phyloP scores from a whole-genome alignment of 2,329 filamentous ascomycete species.

The Penicillium oxalicum region DNA sequence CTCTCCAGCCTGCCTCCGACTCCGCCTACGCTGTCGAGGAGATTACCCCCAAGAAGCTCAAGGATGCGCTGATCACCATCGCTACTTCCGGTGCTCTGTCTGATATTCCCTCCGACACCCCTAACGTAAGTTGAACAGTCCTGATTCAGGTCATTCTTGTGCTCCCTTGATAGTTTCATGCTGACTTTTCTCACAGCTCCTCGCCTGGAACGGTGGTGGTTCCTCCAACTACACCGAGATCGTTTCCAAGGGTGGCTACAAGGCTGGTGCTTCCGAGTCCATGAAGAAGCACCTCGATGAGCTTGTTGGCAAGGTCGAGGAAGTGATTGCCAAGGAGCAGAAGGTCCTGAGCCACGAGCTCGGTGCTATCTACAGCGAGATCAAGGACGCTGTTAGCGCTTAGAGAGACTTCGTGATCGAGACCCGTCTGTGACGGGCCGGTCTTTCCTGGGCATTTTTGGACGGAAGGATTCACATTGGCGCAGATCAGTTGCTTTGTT shows the following conservation, averaged over 20 bases:
- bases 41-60: constrained; percentile 90
- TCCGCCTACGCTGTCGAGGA: constrained; percentile 85
- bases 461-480: constrained; percentile 25
- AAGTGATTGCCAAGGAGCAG: constrained; percentile 37
- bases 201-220: constrained; percentile 98
- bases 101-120: constrained; percentile 78
- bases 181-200: constrained; percentile 49
- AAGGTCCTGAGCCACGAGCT: constrained; percentile 41
- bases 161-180: background rate
- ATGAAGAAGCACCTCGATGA: constrained; percentile 36
- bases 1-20: constrained; percentile 82
- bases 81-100: constrained; percentile 71
- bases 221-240: constrained; percentile 85
- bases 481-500: constrained; percentile 22
- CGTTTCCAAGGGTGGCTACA: constrained; percentile 66
- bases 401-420: constrained; percentile 36
- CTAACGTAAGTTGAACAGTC: constrained; percentile 56
- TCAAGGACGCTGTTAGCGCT: constrained; percentile 38
- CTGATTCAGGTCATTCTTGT: background rate
- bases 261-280: constrained; percentile 35
- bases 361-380: constrained; percentile 42
- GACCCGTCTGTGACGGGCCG: constrained; percentile 17
- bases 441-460: constrained; percentile 17
- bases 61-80: constrained; percentile 77
- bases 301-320: constrained; percentile 45